These are phyloP conservation scores for Talaromyces islandicus DNA, from an alignment of 2,329 filamentous ascomycete genomes.

Conservation along the genomic window DNA sequence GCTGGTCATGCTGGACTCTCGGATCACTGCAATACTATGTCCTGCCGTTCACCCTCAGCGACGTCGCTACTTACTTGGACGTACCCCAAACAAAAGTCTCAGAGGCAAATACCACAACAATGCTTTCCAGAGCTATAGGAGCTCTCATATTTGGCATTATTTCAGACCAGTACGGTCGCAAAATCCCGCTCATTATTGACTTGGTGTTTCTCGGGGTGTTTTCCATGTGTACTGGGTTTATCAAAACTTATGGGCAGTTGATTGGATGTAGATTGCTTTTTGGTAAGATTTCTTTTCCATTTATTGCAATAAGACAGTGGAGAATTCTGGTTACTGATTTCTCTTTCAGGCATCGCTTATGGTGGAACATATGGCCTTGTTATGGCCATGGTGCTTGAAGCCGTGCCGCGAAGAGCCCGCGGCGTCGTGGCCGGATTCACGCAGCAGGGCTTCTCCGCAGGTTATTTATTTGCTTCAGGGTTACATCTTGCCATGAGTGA, in stretches of 20 bases:
- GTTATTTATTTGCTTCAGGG: conserved; percentile 4
- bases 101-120: conserved; percentile 4
- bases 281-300: neutral
- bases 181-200: conserved; percentile 3
- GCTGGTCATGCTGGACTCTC: conserved; percentile 7
- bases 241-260: conserved; percentile 1
- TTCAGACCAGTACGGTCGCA: conserved; percentile 6
- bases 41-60: conserved; percentile 2
- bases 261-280: conserved; percentile 4
- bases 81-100: conserved; percentile 4
- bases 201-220: conserved; percentile 4
- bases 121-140: conserved; percentile 3
- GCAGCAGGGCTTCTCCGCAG: conserved; percentile 2
- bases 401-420: neutral
- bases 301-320: neutral
- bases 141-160: conserved; percentile 1
- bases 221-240: neutral
- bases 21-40: conserved; percentile 6
- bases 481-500: conserved; percentile 8
- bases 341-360: neutral
- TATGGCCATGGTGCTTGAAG: conserved; percentile 6
- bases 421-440: conserved; percentile 4
- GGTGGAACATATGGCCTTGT: conserved; percentile 3
- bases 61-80: neutral
- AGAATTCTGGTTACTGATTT: neutral